These are phyloP conservation scores for Amylostereum chailletii DNA, from an alignment of 1,284 basidiomycete genomes.

Conservation along the genomic window DNA sequence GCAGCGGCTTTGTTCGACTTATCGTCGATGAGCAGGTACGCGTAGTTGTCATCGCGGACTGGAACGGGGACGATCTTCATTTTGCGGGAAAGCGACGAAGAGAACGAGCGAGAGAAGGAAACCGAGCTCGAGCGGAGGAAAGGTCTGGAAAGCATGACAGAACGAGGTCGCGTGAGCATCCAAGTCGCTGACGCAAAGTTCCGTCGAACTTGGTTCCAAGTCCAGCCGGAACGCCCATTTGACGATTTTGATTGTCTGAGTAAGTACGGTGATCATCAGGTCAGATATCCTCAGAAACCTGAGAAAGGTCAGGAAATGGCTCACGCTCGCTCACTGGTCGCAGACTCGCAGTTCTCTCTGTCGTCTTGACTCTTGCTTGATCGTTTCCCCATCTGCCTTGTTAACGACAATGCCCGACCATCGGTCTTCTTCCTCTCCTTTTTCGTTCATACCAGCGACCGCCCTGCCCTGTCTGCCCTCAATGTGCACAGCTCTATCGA, in stretches of 20 bases:
- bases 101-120: conserved; percentile 15
- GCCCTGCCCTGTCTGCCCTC: too few relatives aligned
- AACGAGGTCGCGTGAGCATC: neutral
- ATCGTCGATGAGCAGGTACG: conserved; percentile 80
- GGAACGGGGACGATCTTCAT: conserved; percentile 76
- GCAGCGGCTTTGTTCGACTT: conserved; percentile 62
- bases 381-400: too few relatives aligned
- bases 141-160: conserved; percentile 3
- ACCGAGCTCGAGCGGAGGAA: neutral
- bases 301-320: too few relatives aligned
- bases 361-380: too few relatives aligned
- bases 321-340: too few relatives aligned
- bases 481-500: too few relatives aligned
- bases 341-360: too few relatives aligned
- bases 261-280: neutral
- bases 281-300: too few relatives aligned
- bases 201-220: neutral
- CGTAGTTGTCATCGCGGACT: conserved; percentile 81
- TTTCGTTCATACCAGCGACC: too few relatives aligned
- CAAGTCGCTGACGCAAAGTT: neutral
- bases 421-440: too few relatives aligned
- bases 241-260: neutral
- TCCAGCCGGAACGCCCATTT: neutral
- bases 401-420: too few relatives aligned
- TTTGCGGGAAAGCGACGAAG: conserved; percentile 16